These are phyloP conservation scores for Chaetothyriales sp. DNA, from an alignment of 2,329 filamentous ascomycete species.

Conservation along the genomic window DNA sequence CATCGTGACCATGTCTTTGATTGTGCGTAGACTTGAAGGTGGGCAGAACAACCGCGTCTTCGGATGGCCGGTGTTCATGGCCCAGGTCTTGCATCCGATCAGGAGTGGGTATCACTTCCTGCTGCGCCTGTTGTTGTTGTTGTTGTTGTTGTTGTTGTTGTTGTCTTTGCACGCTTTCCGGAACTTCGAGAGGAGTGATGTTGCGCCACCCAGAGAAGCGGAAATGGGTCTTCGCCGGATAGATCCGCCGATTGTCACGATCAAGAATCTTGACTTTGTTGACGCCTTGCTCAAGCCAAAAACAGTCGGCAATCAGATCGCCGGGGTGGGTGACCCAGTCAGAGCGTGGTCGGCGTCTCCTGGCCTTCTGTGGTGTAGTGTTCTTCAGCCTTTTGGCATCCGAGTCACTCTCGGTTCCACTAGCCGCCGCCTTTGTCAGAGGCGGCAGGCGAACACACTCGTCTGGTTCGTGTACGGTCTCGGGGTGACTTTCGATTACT, in stretches of 20 bases:
- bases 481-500: slow-evolving; percentile 38
- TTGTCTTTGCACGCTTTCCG: slow-evolving; percentile 9
- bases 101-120: slow-evolving; percentile 12
- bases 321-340: slow-evolving; percentile 76
- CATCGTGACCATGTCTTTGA: not conserved
- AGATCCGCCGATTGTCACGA: slow-evolving; percentile 58
- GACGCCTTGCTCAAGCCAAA: slow-evolving; percentile 71
- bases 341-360: slow-evolving; percentile 52
- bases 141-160: slow-evolving; percentile 9
- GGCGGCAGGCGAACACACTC: slow-evolving; percentile 31
- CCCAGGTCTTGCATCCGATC: slow-evolving; percentile 1
- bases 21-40: slow-evolving; percentile 15
- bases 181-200: slow-evolving; percentile 8
- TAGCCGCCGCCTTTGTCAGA: slow-evolving; percentile 20
- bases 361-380: not conserved
- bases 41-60: slow-evolving; percentile 5
- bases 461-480: slow-evolving; percentile 31
- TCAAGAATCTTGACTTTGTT: slow-evolving; percentile 75
- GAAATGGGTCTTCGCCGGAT: slow-evolving; percentile 18
- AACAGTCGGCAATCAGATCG: slow-evolving; percentile 75
- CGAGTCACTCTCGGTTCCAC: slow-evolving; percentile 9
- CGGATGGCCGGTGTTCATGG: not conserved
- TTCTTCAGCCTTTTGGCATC: slow-evolving; percentile 6
- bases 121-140: slow-evolving; percentile 3
- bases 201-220: slow-evolving; percentile 19